Evolutionary conservation across 169 alveolate genomes (phyloP).

Genomic region (Amoebophrya sp.): DNA sequence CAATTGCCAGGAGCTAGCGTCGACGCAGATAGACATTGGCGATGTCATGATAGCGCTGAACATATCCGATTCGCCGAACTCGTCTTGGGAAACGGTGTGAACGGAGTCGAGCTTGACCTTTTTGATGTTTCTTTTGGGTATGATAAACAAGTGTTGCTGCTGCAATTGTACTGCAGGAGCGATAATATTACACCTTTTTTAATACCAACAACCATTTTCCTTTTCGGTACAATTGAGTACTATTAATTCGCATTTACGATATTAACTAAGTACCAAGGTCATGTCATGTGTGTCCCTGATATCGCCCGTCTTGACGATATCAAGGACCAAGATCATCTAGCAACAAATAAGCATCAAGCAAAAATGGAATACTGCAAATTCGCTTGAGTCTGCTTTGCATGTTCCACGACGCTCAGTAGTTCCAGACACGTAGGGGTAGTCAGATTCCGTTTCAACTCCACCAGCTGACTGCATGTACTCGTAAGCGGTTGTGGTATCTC

Average conservation of each 20-base stretch:
- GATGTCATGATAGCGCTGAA: not conserved
- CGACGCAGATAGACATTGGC: not conserved
- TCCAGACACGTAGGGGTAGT: conserved; percentile 11
- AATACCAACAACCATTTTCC: too few species aligned
- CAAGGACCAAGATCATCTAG: too few species aligned
- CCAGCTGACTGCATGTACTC: conserved; percentile 39
- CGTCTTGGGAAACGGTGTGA: not conserved
- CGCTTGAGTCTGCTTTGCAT: conserved; percentile 1
- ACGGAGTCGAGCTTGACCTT: conserved; percentile 15
- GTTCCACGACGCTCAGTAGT: not conserved
- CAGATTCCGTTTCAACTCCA: not conserved
- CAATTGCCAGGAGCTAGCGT: conserved; percentile 7
- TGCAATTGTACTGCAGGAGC: too few species aligned
- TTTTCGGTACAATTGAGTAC: too few species aligned
- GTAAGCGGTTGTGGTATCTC: conserved; percentile 57
- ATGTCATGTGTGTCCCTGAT: too few species aligned
- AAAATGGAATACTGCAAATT: not conserved
- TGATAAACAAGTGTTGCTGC: not conserved
- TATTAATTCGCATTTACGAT: too few species aligned
- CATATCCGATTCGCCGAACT: not conserved
- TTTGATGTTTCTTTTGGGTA: not conserved
- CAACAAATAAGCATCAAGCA: too few species aligned
- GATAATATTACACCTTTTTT: too few species aligned
- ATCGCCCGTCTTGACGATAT: too few species aligned
- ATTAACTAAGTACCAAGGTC: too few species aligned